Base-by-base conservation (phyloP, 495 filamentous ascomycete genomes). In the Penicillium tannophilum region DNA sequence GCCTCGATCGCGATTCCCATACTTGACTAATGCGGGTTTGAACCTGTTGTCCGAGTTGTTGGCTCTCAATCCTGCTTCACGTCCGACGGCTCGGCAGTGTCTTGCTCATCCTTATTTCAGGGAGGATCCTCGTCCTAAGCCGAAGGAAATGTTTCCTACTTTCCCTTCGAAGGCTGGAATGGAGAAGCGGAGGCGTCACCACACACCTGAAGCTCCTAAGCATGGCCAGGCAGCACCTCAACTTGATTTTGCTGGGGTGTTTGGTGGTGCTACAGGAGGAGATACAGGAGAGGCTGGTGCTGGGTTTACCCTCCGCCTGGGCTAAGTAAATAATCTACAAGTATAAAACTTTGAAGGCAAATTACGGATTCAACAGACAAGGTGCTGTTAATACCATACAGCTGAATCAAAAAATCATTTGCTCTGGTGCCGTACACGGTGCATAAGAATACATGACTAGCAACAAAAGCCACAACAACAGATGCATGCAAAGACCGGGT, bases 111-210 rank as follows among this genome's bases (percentile, higher is more conserved):
- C 84, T 43, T 98, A 94, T 70, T 98, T 98, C 73, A 79, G 75
- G 19, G 94, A 98, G 77, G 88, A 96, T 57, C 94, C 94, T 1
- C 88, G 87, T 33, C 90, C 91, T 1, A 96, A 96, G 73, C 85
- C 85, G 23, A 87, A 87, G 69, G 89, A 86, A 62, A 90, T 95
- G 88, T 93, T 95, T 63, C 90, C 90, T 16, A 93, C 90, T 0
- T 98, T 97, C 68, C 94, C 94, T 2, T 92, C 88, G 50, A 97
- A 97, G 74, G 94, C 93, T 0, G 91, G 92, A 1, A 89, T 93
- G 81, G 94, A 98, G 81, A 90, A 87, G 68, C 72, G 92, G 64
- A 78, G 91, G 58, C 76, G 83, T 31, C 72, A 85, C 28, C 86
- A 82, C 56, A 96, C 88, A 43, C 94, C 94, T 2, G 88, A 90